These are phyloP conservation scores for Metschnikowia shivogae DNA, from an alignment of 805 yeast genomes.

Conservation along the genomic window DNA sequence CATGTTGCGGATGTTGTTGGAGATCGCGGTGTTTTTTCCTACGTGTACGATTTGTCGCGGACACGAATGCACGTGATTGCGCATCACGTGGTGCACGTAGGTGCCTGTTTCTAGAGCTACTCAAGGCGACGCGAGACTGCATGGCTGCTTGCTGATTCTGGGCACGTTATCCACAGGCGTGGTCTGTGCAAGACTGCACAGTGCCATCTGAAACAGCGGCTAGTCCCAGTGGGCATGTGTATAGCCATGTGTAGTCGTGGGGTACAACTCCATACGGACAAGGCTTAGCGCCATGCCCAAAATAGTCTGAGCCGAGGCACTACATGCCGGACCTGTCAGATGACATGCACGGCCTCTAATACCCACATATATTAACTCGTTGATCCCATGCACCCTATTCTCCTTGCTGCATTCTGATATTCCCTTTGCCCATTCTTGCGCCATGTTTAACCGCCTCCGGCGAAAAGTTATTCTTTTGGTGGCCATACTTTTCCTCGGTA, in stretches of 20 bases:
- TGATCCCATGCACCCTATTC: not conserved
- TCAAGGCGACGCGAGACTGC: not conserved
- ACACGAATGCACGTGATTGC: conserved; percentile 14
- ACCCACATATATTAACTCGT: not conserved
- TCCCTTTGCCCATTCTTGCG: not conserved
- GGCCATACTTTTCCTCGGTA: conserved; percentile 2
- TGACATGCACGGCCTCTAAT: not conserved
- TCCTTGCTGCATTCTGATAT: not conserved
- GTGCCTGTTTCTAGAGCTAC: not conserved
- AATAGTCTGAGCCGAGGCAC: not conserved
- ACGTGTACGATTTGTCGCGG: conserved; percentile 16
- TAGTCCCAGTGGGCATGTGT: no score
- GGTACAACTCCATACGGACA: not conserved
- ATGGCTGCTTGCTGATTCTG: not conserved
- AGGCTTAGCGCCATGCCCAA: not conserved
- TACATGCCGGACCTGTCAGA: conserved; percentile 2
- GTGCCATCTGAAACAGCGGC: no score
- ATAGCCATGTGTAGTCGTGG: no score
- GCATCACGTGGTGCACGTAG: not conserved
- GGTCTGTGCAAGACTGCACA: no score
- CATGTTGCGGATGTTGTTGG: conserved; percentile 41
- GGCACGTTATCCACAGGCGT: no score
- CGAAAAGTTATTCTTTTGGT: conserved; percentile 3
- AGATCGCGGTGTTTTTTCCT: conserved; percentile 14
- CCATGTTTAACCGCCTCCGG: conserved; percentile 2